Base-by-base conservation (phyloP, 768 basidiomycete genomes). In the Paxillus ammoniavirescens region DNA sequence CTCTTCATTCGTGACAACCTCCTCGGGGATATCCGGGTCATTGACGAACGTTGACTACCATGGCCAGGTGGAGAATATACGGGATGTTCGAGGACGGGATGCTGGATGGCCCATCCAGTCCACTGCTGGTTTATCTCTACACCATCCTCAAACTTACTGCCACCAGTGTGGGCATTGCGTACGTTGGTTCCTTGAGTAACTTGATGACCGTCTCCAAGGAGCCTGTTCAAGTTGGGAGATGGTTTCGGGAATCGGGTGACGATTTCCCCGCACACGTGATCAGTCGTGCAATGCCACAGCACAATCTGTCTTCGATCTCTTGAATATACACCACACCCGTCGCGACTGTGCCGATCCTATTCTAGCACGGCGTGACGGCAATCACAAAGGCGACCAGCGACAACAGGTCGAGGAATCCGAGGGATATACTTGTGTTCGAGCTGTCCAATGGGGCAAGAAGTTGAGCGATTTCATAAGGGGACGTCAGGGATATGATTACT, bases 31-130 rank as follows among this genome's bases (percentile, higher is more conserved):
- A 17, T 63, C 73, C 3, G 77, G 64, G 69, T 97, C 93, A 56
- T 95, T 85, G 41, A 78, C 74, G 65, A 94, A 89, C 2, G 91
- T 77, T 18, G 97, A 75, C 95, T 94, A 97, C 94, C 94, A 98
- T 21, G 47, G 17, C 48, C 50, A 43, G 14, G 44, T 36, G 17
- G 18, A 43, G 5, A 43, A 18, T 52, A 28, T 38, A 14, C 53
- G 46, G 12, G 15, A 28, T 49, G 7, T 18, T 8, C 21, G 40
- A 47, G 38, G 44, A 47, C 10, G 41, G 15, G 33, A 38, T 36
- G 13, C 21, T 42, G 17, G 14, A 13, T 8, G 18, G 15, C 15
- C 18, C 4, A 40, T 37, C 17, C 17, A 18, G 33, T 26, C 10
- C 30, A 43, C 35, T 8, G 9, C 49, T 43, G 21, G 12, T 30